Conservation (phyloP, 352 stramenopile genomes). For the Pythium insidiosum region DNA sequence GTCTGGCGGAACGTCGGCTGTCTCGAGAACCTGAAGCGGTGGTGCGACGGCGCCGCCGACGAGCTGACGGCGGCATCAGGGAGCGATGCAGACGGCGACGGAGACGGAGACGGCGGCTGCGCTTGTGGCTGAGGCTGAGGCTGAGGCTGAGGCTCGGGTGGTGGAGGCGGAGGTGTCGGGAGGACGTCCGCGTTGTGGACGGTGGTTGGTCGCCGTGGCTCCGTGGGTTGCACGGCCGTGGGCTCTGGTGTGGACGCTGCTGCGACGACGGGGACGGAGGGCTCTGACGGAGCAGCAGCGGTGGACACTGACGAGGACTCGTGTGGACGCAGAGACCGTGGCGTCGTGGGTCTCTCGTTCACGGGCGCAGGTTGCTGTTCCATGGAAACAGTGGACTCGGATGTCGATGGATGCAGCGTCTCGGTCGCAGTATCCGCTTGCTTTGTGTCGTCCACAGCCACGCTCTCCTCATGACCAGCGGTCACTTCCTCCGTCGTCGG, state of each 20-base stretch:
- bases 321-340: too few species aligned
- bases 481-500: neutral
- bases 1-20: constrained; percentile 31
- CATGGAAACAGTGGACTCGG: too few species aligned
- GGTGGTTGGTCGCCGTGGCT: neutral
- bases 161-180: neutral
- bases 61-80: neutral
- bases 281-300: neutral
- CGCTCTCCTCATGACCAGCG: neutral
- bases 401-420: too few species aligned
- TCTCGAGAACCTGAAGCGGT: constrained; percentile 23
- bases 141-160: too few species aligned
- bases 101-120: neutral
- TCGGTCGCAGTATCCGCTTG: too few species aligned
- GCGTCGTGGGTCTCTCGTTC: too few species aligned
- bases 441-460: neutral
- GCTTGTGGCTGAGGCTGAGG: neutral
- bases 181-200: neutral
- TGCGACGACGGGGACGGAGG: neutral
- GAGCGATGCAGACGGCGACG: neutral
- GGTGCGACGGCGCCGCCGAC: neutral
- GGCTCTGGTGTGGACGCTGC: too few species aligned
- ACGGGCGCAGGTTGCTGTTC: too few species aligned
- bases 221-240: too few species aligned
- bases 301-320: too few species aligned